Base-by-base conservation (phyloP, 805 yeast genomes). In the Kluyveromyces nonfermentans region DNA sequence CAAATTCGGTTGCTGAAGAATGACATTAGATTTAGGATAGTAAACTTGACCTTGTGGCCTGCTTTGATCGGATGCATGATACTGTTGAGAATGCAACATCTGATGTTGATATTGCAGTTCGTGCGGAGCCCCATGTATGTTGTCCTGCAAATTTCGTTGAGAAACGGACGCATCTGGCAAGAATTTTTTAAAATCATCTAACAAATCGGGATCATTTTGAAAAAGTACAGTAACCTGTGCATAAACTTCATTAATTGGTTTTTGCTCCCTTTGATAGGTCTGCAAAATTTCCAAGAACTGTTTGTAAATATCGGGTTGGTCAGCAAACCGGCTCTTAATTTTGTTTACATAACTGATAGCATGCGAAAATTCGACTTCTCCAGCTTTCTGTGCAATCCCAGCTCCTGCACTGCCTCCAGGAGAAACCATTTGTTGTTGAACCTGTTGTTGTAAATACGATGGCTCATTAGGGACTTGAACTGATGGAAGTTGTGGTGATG, bases 331-430 rank as follows among this genome's bases (percentile, higher is more conserved):
- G 44, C 88, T 89, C 63, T 94, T 94, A 60, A 93, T 93, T 66
- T 89, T 88, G 69, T 93, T 93, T 47, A 93, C 99, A 57, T 93
- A 93, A 53, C 82, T 83, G 50, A 93, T 93, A 16, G 98, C 98
- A 62, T 93, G 97, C 62, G 90, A 89, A 70, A 93, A 90, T 67
- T 93, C 97, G 15, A 88, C 90, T 39, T 94, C 96, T 2, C 75
- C 78, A 20, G 70, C 50, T 41, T 53, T 59, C 38, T 55, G 53
- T 20, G 31, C 37, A 8, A 38, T 36, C 4, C 30, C 30, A 25
- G 12, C 30, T 25, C 30, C 30, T 6, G 30, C 30, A 25, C 7
- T 25, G 30, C 12, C 12, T 14, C 9, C 30, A 2, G 30, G 30
- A 3, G 30, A 25, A 25, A 25, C 12, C 30, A 25, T 25, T 25